Percentiles rank a stretch among this genome's conserved stretches.
Evolutionary conservation across 805 yeast genomes (phyloP).

Genomic region (Priceomyces haplophilus): DNA sequence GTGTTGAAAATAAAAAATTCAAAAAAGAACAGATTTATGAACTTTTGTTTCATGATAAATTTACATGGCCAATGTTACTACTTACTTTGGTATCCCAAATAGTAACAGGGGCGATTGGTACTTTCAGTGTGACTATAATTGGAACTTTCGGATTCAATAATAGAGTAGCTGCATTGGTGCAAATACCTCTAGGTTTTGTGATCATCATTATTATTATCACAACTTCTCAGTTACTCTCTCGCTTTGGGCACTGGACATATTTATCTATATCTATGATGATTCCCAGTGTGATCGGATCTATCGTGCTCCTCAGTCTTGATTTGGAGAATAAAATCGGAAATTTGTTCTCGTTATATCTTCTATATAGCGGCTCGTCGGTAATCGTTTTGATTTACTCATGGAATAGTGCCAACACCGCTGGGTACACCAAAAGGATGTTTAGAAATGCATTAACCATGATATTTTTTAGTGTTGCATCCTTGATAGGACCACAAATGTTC

Average conservation of each 20-base stretch:
- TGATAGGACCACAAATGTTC: constrained; percentile 12
- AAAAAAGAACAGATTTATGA: constrained; percentile 36
- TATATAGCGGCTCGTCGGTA: constrained; percentile 16
- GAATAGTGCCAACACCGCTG: constrained; percentile 9
- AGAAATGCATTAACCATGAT: constrained; percentile 9
- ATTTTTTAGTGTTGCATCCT: constrained; percentile 10
- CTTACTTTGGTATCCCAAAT: constrained; percentile 30
- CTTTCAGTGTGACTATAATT: constrained; percentile 17
- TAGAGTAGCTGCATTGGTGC: constrained; percentile 17
- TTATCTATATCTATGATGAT: constrained; percentile 10
- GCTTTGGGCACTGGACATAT: no score
- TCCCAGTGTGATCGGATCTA: neutral
- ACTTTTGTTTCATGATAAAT: constrained; percentile 33
- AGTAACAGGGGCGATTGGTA: constrained; percentile 18
- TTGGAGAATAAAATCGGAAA: constrained; percentile 29
- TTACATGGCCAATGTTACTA: constrained; percentile 32
- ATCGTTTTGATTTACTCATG: constrained; percentile 19
- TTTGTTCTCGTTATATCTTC: constrained; percentile 25
- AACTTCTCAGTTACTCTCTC: constrained; percentile 19
- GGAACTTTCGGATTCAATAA: constrained; percentile 19
- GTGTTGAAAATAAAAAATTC: constrained; percentile 39
- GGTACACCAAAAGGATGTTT: constrained; percentile 6
- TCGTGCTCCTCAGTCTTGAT: neutral
- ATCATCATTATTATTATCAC: constrained; percentile 15
- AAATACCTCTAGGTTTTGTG: constrained; percentile 23